Conservation (phyloP, 768 basidiomycete genomes). For the Clitopilus hobsonii region DNA sequence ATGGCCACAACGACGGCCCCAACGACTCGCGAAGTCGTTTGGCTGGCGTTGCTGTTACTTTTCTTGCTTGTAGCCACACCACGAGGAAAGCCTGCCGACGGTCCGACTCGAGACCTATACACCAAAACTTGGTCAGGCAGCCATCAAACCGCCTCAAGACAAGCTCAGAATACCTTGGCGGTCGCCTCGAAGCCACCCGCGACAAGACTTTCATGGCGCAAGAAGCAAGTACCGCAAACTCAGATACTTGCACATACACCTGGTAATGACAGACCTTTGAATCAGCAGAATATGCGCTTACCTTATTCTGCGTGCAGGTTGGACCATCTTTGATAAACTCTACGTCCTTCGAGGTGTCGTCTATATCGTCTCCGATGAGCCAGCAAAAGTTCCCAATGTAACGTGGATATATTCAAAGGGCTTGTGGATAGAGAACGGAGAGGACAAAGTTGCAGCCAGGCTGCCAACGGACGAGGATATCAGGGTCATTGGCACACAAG, state of each 20-base stretch:
- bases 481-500: constrained; percentile 61
- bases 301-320: constrained; percentile 46
- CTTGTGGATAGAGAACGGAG: constrained; percentile 50
- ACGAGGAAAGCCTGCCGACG: constrained; percentile 6
- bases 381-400: constrained; percentile 59
- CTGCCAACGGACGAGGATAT: constrained; percentile 79
- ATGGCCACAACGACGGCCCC: constrained; percentile 36
- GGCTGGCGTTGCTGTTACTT: constrained; percentile 46
- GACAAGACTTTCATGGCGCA: constrained; percentile 34
- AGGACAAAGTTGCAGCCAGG: constrained; percentile 49
- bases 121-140: constrained; percentile 5
- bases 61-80: constrained; percentile 42
- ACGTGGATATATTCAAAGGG: constrained; percentile 71
- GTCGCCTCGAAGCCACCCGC: constrained; percentile 11
- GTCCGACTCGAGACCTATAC: too few relatives aligned
- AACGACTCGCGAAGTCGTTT: constrained; percentile 49
- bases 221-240: constrained; percentile 46
- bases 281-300: neutral
- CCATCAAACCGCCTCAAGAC: constrained; percentile 4
- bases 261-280: constrained; percentile 36
- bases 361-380: constrained; percentile 76
- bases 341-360: constrained; percentile 80
- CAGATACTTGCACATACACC: constrained; percentile 71
- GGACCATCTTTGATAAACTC: constrained; percentile 85
- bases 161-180: constrained; percentile 8